Conservation (phyloP, 73 alveolate species). For the Paramecium tetraurelia region DNA sequence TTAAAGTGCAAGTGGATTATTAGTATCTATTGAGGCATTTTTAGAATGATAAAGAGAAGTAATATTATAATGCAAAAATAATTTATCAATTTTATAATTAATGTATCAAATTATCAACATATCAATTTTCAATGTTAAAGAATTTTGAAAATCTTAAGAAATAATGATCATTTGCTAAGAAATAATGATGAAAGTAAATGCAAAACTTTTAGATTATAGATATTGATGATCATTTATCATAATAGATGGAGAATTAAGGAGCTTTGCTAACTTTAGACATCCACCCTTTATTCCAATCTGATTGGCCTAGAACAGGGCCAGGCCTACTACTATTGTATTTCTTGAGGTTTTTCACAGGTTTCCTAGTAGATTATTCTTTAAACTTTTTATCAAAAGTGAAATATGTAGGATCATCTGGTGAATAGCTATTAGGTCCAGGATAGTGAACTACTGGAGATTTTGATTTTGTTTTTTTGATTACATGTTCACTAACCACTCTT, state of each 20-base stretch:
- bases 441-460: neutral
- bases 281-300: conserved; percentile 24
- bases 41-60: neutral
- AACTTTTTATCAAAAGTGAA: conserved; percentile 28
- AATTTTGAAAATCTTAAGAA: neutral
- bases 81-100: neutral
- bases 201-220: neutral
- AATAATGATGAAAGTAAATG: neutral
- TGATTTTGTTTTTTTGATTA: neutral
- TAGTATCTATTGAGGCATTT: neutral
- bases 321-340: neutral
- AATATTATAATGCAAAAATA: neutral
- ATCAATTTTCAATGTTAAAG: neutral
- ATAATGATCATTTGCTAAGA: neutral
- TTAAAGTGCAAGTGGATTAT: neutral
- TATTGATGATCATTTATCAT: neutral
- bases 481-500: neutral
- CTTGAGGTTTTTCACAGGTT: neutral
- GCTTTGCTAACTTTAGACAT: neutral
- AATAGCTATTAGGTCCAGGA: conserved; percentile 8
- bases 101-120: too few relatives aligned
- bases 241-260: neutral
- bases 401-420: conserved; percentile 19
- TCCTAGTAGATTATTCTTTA: neutral
- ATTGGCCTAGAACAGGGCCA: neutral